Conservation (phyloP, 1,139 yeast species). For the Saccharomycopsis hybrid region DNA sequence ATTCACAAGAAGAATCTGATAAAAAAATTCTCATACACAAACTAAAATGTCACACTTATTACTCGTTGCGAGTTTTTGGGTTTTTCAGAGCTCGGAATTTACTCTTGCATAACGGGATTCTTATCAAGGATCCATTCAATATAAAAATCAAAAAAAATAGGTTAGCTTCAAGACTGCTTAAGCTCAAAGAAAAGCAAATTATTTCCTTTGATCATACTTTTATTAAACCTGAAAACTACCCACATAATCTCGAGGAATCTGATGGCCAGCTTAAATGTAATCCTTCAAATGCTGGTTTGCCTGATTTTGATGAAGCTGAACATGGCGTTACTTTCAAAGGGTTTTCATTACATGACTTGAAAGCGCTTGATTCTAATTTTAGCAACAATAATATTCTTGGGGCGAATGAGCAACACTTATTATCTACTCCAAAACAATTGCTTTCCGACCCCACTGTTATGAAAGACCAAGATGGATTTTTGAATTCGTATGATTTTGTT, state of each 20-base stretch:
- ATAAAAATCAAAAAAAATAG: slow-evolving; percentile 7
- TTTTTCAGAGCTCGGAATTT: slow-evolving; percentile 13
- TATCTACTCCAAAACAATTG: neutral
- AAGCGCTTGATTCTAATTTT: neutral
- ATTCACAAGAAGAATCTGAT: no score
- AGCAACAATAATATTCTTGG: neutral
- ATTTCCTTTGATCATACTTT: slow-evolving; percentile 6
- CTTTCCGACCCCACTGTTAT: neutral
- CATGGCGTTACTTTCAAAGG: slow-evolving; percentile 10
- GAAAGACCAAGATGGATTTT: slow-evolving; percentile 9
- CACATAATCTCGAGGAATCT: slow-evolving; percentile 5
- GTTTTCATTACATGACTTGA: neutral
- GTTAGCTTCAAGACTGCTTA: slow-evolving; percentile 3
- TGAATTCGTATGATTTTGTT: slow-evolving; percentile 13
- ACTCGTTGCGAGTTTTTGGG: slow-evolving; percentile 9
- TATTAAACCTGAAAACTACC: slow-evolving; percentile 12
- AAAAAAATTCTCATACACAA: neutral
- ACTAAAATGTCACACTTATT: slow-evolving; percentile 6
- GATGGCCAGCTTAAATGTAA: neutral
- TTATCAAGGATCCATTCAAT: slow-evolving; percentile 6
- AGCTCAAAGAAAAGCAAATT: slow-evolving; percentile 15
- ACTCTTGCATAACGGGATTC: slow-evolving; percentile 16
- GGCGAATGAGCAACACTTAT: neutral
- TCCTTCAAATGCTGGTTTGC: neutral
- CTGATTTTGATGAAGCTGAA: no score